Evolutionary conservation across 176 grass and related monocot genomes (phyloP), one percentile per base, ranked within the genome.

Genomic region (Carex myosuroides): DNA sequence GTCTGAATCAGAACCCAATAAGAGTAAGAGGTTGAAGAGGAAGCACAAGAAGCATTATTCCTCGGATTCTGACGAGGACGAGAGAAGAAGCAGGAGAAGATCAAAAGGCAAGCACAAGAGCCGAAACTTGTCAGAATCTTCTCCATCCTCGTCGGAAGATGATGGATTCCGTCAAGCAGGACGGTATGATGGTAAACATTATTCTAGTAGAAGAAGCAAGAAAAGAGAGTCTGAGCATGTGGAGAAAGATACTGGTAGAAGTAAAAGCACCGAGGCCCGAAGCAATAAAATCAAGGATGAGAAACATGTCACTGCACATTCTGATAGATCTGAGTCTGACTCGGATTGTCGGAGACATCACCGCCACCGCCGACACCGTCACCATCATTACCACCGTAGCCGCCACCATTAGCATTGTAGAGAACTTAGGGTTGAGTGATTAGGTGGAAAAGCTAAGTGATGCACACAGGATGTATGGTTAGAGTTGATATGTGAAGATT

Each of bases 1-100:
- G 0, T 88, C 81, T 0, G 79, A 88, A 17, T 74, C 62, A 30
- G 89, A 99, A 81, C 48, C 41, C 63, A 44, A 88, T 5, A 89
- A 88, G 65, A 87, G 79, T 29, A 89, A 83, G 63, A 66, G 21
- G 81, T 89, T 91, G 56, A 86, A 84, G 79, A 85, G 85, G 83
- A 93, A 86, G 73, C 91, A 80, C 79, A 90, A 79, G 88, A 94
- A 88, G 88, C 79, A 80, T 63, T 85, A 90, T 50, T 87, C 62
- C 83, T 94, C 84, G 60, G 88, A 87, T 66, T 57, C 42, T 81
- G 91, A 87, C 7, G 29, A 79, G 48, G 81, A 84, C 80, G 82
- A 58, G 83, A 63, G 69, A 74, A 93, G 87, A 80, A 59, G 44
- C 66, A 87, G 79, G 69, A 60, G 86, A 44, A 90, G 58, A 66